These are phyloP conservation scores for Debaryomyces psychrophilus DNA, from an alignment of 1,139 yeast genomes.

Conservation along the genomic window DNA sequence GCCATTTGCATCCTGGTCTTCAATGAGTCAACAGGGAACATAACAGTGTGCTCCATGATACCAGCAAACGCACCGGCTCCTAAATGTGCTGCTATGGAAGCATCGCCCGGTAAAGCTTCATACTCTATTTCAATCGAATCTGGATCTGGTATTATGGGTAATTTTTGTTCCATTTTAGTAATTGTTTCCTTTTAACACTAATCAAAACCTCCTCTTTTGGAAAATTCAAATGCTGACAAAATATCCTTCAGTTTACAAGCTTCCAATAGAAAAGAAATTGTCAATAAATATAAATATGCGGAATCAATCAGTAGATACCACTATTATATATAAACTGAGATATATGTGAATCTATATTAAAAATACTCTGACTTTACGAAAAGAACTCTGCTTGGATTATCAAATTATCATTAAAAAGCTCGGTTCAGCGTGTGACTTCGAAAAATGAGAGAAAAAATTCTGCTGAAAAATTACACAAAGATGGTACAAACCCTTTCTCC, in stretches of 20 bases:
- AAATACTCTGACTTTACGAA: neutral
- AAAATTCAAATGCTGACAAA: neutral
- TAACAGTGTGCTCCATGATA: conserved; percentile 95
- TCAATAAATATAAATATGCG: neutral
- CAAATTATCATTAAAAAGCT: neutral
- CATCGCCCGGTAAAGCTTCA: conserved; percentile 88
- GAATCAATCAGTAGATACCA: neutral
- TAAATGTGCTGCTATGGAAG: conserved; percentile 81
- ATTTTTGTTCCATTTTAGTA: conserved; percentile 9
- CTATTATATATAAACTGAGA: neutral
- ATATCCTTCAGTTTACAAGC: neutral
- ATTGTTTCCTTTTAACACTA: neutral
- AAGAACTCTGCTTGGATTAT: neutral
- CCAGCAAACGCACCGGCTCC: conserved; percentile 98
- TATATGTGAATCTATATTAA: neutral
- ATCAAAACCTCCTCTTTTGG: neutral
- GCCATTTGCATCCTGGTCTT: conserved; percentile 95
- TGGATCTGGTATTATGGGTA: conserved; percentile 22
- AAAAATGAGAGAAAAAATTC: conserved; percentile 3
- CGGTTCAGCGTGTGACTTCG: conserved; percentile 1
- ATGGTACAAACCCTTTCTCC: neutral
- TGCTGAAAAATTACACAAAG: conserved; percentile 1
- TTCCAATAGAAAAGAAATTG: neutral
- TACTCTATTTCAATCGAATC: conserved; percentile 68
- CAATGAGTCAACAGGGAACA: conserved; percentile 95